Evolutionary conservation across 2,329 filamentous ascomycete genomes (phyloP).

Genomic region (Catunica adiposa): DNA sequence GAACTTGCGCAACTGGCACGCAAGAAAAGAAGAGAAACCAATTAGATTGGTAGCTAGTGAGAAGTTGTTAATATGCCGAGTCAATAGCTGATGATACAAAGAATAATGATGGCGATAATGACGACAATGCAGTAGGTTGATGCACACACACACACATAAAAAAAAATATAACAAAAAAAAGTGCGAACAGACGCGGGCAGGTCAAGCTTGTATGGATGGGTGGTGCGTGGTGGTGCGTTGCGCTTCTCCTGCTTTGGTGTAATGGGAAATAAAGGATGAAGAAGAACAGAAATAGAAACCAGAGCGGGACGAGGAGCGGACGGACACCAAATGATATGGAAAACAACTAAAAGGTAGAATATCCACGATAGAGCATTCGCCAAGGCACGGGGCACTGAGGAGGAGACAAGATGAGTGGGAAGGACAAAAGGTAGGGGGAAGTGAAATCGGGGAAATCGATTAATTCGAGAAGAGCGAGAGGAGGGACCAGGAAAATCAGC

Average conservation of each 20-base stretch:
- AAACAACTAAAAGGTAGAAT: background rate
- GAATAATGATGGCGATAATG: background rate
- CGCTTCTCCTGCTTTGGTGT: background rate
- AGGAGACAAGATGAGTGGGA: background rate
- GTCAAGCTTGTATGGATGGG: background rate
- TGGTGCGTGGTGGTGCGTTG: background rate
- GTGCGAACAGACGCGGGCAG: background rate
- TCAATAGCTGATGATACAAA: background rate
- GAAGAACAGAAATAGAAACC: constrained; percentile 7
- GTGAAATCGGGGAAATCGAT: background rate
- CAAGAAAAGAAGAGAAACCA: background rate
- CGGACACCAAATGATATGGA: constrained; percentile 8
- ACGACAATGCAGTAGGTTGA: background rate
- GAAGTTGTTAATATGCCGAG: too few relatives aligned
- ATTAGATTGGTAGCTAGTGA: background rate
- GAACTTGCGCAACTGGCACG: background rate
- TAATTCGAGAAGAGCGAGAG: background rate
- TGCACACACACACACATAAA: too few relatives aligned
- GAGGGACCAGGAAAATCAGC: background rate
- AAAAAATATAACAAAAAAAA: background rate
- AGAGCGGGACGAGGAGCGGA: constrained; percentile 3
- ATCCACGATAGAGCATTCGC: constrained; percentile 1
- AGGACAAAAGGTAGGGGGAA: background rate
- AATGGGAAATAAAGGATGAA: constrained; percentile 4
- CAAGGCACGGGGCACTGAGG: background rate